These are phyloP conservation scores for Anthracocystis setariae DNA, from an alignment of 1,284 basidiomycete genomes.

Conservation along the genomic window DNA sequence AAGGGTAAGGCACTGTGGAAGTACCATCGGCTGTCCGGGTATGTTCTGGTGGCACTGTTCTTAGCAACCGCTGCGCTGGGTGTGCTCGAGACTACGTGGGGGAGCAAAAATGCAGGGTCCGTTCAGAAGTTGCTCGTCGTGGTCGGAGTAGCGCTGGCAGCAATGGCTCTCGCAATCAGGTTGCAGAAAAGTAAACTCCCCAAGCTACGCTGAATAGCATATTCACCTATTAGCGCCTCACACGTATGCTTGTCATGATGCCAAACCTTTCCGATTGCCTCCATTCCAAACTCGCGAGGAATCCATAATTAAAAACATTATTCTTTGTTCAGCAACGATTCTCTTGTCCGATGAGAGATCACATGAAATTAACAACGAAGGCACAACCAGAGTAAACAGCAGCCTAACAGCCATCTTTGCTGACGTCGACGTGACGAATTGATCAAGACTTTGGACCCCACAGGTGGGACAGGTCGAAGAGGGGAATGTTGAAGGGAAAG, in stretches of 20 bases:
- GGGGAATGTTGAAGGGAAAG: conserved; percentile 51
- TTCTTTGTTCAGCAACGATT: too few species aligned
- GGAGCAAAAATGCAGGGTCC: conserved; percentile 10
- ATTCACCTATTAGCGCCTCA: too few species aligned
- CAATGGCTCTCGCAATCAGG: conserved; percentile 8
- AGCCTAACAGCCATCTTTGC: background rate
- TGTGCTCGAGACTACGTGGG: conserved; percentile 52
- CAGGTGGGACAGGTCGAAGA: conserved; percentile 38
- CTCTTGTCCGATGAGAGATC: too few species aligned
- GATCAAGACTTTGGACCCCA: conserved; percentile 26
- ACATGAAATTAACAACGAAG: too few species aligned
- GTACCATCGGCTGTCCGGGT: conserved; percentile 48
- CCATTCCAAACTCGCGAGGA: too few species aligned
- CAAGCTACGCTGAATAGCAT: conserved; percentile 10
- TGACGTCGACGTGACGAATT: too few species aligned
- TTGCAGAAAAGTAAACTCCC: conserved; percentile 45
- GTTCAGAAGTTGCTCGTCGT: conserved; percentile 13
- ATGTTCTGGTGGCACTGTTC: conserved; percentile 49
- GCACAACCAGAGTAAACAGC: too few species aligned
- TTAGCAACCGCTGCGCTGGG: conserved; percentile 37
- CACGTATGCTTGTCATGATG: too few species aligned
- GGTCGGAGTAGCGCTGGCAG: conserved; percentile 7
- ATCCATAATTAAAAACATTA: too few species aligned
- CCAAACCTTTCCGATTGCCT: too few species aligned
- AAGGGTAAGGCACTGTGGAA: conserved; percentile 54